A percentile compares a stretch with the other conserved stretches of the same genome.
These are phyloP conservation scores for Sporothrix pseudoabietina DNA, from an alignment of 2,329 filamentous ascomycete genomes.

Conservation along the genomic window DNA sequence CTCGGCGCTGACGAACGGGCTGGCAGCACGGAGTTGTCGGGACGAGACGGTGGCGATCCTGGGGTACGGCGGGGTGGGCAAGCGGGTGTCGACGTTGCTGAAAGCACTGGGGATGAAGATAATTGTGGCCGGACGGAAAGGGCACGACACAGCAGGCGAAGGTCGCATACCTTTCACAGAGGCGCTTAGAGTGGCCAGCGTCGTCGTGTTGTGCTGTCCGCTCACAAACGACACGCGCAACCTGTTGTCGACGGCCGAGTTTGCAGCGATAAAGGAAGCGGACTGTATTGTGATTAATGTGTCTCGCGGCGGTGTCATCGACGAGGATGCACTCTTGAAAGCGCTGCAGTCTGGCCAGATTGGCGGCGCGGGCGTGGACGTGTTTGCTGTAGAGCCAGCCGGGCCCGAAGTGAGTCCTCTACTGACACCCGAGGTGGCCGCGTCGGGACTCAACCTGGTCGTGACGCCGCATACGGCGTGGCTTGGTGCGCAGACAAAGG, in stretches of 20 bases:
- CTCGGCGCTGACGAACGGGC: constrained; percentile 6
- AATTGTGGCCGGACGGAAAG: constrained; percentile 34
- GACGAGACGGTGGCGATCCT: constrained; percentile 39
- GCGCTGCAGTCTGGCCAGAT: constrained; percentile 40
- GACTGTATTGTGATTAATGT: constrained; percentile 42
- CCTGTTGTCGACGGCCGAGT: constrained; percentile 35
- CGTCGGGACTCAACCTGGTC: constrained; percentile 31
- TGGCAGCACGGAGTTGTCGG: constrained; percentile 24
- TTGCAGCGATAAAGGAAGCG: constrained; percentile 32
- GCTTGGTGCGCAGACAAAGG: constrained; percentile 33
- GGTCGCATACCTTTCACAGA: constrained; percentile 35
- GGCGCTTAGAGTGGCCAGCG: constrained; percentile 39
- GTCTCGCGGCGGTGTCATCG: constrained; percentile 41
- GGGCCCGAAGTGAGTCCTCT: constrained; percentile 29
- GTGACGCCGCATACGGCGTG: constrained; percentile 34
- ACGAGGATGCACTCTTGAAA: constrained; percentile 42
- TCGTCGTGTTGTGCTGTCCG: constrained; percentile 41
- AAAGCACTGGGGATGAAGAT: constrained; percentile 41
- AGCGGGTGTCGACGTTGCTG: constrained; percentile 39
- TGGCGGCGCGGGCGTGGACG: constrained; percentile 42
- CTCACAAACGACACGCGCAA: constrained; percentile 37
- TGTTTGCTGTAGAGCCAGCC: constrained; percentile 42
- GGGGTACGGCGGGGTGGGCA: constrained; percentile 42
- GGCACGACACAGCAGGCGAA: neutral
- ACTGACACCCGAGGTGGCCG: constrained; percentile 23